Base-by-base conservation (phyloP, 306 rosid genomes). In the Castanea crenata region DNA sequence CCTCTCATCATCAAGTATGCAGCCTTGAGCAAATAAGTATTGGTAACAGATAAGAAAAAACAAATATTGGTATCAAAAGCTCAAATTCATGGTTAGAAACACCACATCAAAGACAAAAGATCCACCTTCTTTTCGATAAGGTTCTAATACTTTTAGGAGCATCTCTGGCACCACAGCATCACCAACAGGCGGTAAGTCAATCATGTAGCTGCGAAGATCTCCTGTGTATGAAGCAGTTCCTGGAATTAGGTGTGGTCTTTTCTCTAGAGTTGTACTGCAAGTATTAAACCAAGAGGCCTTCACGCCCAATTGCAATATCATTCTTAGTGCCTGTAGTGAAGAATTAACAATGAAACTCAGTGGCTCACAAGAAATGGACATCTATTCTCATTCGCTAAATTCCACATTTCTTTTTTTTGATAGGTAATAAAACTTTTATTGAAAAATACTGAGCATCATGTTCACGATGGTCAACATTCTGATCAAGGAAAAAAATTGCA, bases 271-370 rank as follows among this genome's bases (percentile, higher is more conserved):
- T 20, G 96, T 92, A 84, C 97, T 90, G 74, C 91, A 80, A 56
- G 97, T 94, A 85, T 94, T 94, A 87, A 94, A 95, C 99, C 99
- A 95, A 65, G 96, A 88, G 52, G 98, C 97, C 80, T 86, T 89
- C 84, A 95, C 97, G 56, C 99, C 97, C 83, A 93, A 87, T 83
- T 95, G 99, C 89, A 95, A 87, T 80, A 95, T 90, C 97, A 90
- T 91, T 80, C 96, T 90, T 70, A 95, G 80, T 38, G 98, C 99
- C 99, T 95, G 94, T 57, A 63, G 71, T 72, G 82, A 52, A 46
- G 13, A 76, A 19, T 76, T 80, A 76, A 34, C 46, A 74, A 78
- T 41, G 70, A 73, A 71, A 79, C 64, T 77, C 55, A 74, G 61
- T 67, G 62, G 73, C 78, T 46, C 65, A 61, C 57, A 25, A 31